Conservation (phyloP, 1,284 basidiomycete genomes). For the Irpex lacteus region DNA sequence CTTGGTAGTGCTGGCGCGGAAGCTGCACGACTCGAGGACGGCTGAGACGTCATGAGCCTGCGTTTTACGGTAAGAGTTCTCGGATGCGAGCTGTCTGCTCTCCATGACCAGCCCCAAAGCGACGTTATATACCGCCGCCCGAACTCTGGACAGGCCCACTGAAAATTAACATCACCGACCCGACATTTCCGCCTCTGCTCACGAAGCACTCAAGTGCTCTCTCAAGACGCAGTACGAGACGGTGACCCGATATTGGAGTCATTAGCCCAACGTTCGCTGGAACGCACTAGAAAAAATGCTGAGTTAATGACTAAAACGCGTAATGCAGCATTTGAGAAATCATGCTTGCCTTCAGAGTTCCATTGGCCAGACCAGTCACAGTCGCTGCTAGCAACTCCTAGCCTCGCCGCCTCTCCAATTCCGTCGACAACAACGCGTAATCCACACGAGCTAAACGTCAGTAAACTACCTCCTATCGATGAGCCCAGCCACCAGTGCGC, state of each 20-base stretch:
- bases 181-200: background rate
- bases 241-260: background rate
- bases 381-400: too few species aligned
- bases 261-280: background rate
- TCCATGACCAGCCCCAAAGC: background rate
- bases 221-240: background rate
- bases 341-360: background rate
- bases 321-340: background rate
- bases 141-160: background rate
- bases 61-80: background rate
- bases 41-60: background rate
- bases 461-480: too few species aligned
- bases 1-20: conserved; percentile 1
- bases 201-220: background rate
- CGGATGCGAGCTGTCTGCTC: background rate
- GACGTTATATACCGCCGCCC: background rate
- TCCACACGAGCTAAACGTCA: too few species aligned
- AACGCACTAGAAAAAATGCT: background rate
- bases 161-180: background rate
- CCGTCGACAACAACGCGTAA: too few species aligned
- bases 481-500: too few species aligned
- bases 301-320: background rate
- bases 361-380: too few species aligned
- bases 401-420: too few species aligned
- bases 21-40: background rate